phyloP scores from a whole-genome alignment of 1,284 basidiomycete species.

The Irpex rosettiformis region DNA sequence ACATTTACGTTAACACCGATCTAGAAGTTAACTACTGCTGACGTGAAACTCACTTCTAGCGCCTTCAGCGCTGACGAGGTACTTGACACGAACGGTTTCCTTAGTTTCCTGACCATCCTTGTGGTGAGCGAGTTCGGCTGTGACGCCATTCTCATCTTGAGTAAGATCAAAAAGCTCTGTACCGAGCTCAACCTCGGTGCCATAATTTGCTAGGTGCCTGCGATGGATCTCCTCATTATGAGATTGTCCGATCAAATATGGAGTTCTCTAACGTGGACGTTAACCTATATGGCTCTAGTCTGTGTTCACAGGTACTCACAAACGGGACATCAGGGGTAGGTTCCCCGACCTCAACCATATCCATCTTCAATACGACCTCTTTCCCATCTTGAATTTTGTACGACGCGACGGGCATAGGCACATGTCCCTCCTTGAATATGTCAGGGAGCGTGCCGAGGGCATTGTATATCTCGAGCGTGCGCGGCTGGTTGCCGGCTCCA shows the following conservation, averaged over 20 bases:
- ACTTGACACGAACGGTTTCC: slow-evolving; percentile 3
- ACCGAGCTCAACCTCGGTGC: slow-evolving; percentile 15
- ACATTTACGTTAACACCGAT: slow-evolving; percentile 1
- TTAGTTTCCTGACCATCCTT: slow-evolving; percentile 6
- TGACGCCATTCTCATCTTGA: slow-evolving; percentile 15
- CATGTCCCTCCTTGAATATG: slow-evolving; percentile 10
- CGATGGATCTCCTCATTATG: slow-evolving; percentile 16
- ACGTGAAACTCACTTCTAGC: slow-evolving; percentile 12
- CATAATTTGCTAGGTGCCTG: slow-evolving; percentile 11
- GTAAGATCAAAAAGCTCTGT: slow-evolving; percentile 15
- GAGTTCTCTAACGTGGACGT: slow-evolving; percentile 2
- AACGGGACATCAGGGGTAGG: slow-evolving; percentile 9
- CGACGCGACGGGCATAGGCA: slow-evolving; percentile 6
- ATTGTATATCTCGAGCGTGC: slow-evolving; percentile 13
- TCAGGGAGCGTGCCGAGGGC: slow-evolving; percentile 16
- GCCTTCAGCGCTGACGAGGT: slow-evolving; percentile 17
- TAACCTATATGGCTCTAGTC: no score
- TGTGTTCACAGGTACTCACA: slow-evolving; percentile 7
- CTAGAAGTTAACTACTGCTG: no score
- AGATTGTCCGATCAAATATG: slow-evolving; percentile 5
- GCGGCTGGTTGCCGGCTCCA: slow-evolving; percentile 16
- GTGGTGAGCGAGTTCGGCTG: background rate
- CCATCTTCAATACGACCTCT: background rate
- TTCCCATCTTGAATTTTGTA: slow-evolving; percentile 8
- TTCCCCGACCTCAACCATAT: slow-evolving; percentile 6